Evolutionary conservation across 2,329 filamentous ascomycete genomes (phyloP), one percentile per base, ranked within the genome.

Genomic region (Epichloe brachyelytri): DNA sequence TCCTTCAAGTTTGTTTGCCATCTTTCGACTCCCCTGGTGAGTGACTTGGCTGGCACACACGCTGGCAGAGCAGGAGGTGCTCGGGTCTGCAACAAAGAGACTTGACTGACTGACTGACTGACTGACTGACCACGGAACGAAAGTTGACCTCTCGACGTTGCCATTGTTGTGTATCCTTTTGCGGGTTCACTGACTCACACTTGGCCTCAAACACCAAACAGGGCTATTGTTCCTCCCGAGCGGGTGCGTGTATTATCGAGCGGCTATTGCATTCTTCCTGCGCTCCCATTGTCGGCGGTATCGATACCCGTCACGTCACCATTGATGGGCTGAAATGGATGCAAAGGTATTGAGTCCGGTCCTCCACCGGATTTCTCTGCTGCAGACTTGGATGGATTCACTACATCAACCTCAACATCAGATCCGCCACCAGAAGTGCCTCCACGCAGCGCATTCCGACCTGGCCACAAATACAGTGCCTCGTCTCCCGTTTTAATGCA

Each of bases 401-500:
- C 17, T 37, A 33, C 40, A 26, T 19, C 19, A 19, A 30, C 49
- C 36, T 43, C 43, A 6, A 15, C 20, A 38, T 30, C 51, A 34
- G 26, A 26, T n/a, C 43, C 46, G 8, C 17, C 34, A n/a, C 45
- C 33, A 33, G 8, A 41, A 41, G 14, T 19, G 3, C n/a, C 49
- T 20, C 15, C 43, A 33, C 44, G 20, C 19, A 47, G 48, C 40
- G 36, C 46, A 45, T 46, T 46, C 11, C 40, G 40, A 15, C 41
- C 43, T 30, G 38, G 49, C 11, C 46, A 48, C 33, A 44, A 49
- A 14, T n/a, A 51, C 17, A 51, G 46, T 26, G n/a, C 38, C 20
- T 52, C 54, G 38, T 51, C 33, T 30, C 53, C 53, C 15, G 37
- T 48, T 20, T 49, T 54, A 33, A 51, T 55, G 14, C 48, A 53